phyloP scores from a whole-genome alignment of 805 yeast species.

The Pichia sporocuriosa region DNA sequence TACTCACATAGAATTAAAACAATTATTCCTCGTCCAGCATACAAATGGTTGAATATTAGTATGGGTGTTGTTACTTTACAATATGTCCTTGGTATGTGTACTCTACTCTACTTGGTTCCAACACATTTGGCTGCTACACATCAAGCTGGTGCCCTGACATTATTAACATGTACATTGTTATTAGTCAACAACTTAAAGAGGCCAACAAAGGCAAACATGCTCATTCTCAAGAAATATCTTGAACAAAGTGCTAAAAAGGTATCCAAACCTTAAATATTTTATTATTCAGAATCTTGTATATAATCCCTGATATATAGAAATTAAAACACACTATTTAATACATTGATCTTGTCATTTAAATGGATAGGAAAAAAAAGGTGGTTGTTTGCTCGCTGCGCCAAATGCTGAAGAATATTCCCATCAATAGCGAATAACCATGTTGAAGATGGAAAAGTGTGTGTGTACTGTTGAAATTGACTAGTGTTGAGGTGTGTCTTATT shows the following conservation, averaged over 20 bases:
- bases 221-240: slow-evolving; percentile 26
- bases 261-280: slow-evolving; percentile 4
- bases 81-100: slow-evolving; percentile 78
- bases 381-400: no score
- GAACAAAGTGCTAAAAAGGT: slow-evolving; percentile 15
- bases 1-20: slow-evolving; percentile 51
- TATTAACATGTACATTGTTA: slow-evolving; percentile 72
- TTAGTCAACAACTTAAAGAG: slow-evolving; percentile 50
- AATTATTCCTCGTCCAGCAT: slow-evolving; percentile 51
- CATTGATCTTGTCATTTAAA: no score
- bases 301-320: no score
- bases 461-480: no score
- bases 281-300: not conserved
- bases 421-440: no score
- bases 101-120: slow-evolving; percentile 85
- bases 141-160: slow-evolving; percentile 93
- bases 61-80: slow-evolving; percentile 84
- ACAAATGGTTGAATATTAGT: slow-evolving; percentile 51
- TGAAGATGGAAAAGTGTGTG: no score
- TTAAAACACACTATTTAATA: no score
- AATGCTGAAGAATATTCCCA: no score
- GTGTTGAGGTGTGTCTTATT: no score
- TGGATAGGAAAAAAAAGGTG: no score
- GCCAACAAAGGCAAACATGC: slow-evolving; percentile 37
- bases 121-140: slow-evolving; percentile 89